These are phyloP conservation scores for Cyclostephanos tholiformis DNA, from an alignment of 108 stramenopile genomes.

Conservation along the genomic window DNA sequence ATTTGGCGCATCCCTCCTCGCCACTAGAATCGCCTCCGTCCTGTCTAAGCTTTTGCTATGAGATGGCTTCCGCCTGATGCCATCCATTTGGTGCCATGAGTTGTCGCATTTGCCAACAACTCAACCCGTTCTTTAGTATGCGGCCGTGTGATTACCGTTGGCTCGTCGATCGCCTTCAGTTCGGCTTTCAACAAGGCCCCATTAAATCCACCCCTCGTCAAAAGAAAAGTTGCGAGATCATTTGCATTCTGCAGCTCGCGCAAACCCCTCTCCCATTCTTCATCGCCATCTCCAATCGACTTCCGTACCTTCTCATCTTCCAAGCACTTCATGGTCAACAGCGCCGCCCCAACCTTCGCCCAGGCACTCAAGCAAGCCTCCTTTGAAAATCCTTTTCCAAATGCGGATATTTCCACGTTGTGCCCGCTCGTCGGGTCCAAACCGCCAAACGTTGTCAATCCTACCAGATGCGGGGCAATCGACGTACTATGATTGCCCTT, in stretches of 20 bases:
- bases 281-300: conserved; percentile 1
- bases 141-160: no score
- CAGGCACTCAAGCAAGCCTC: background rate
- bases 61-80: conserved; percentile 15
- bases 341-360: background rate
- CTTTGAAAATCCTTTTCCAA: background rate
- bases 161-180: background rate
- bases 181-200: conserved; percentile 1
- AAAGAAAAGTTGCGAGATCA: background rate
- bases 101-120: conserved; percentile 11
- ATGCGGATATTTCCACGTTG: background rate
- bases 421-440: background rate
- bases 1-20: no score
- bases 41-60: no score
- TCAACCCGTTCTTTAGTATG: no score
- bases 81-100: conserved; percentile 4
- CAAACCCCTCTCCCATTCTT: background rate
- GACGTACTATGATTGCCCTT: background rate
- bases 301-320: background rate
- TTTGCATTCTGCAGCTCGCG: background rate
- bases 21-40: no score
- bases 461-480: conserved; percentile 6
- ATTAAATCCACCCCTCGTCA: background rate
- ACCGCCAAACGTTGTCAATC: conserved; percentile 15
- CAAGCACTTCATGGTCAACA: background rate